phyloP scores from a whole-genome alignment of 2,329 filamentous ascomycete genomes.

The Pyrenochaeta sp. region DNA sequence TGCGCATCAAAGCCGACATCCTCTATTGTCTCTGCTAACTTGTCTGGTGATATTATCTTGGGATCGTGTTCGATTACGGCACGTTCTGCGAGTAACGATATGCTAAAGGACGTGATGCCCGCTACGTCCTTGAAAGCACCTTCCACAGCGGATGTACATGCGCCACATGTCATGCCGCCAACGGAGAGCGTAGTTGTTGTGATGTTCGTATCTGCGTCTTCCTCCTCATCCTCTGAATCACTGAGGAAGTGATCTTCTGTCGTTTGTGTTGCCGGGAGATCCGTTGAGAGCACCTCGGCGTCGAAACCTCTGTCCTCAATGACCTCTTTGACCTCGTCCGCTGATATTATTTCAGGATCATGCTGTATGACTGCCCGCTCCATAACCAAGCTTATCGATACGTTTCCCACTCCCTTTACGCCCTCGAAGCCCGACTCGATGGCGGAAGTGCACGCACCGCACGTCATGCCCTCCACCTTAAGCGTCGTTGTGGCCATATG shows the following conservation, averaged over 20 bases:
- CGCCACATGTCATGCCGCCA: slow-evolving; percentile 90
- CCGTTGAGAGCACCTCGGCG: slow-evolving; percentile 84
- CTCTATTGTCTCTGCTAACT: slow-evolving; percentile 67
- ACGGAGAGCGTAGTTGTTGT: slow-evolving; percentile 76
- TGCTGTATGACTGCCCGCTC: slow-evolving; percentile 95
- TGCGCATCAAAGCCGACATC: slow-evolving; percentile 81
- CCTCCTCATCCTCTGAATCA: slow-evolving; percentile 48
- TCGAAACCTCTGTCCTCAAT: slow-evolving; percentile 95
- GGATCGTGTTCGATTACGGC: slow-evolving; percentile 85
- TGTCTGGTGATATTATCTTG: slow-evolving; percentile 59
- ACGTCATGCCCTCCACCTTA: slow-evolving; percentile 85
- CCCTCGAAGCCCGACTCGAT: slow-evolving; percentile 90
- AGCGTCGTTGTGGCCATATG: slow-evolving; percentile 87
- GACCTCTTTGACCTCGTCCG: slow-evolving; percentile 80
- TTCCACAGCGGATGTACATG: slow-evolving; percentile 87
- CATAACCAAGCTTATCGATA: slow-evolving; percentile 94
- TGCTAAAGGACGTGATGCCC: slow-evolving; percentile 78
- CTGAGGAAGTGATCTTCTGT: slow-evolving; percentile 46
- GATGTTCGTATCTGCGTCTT: slow-evolving; percentile 49
- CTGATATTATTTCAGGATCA: slow-evolving; percentile 75
- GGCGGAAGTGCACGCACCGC: slow-evolving; percentile 94
- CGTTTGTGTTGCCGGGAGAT: slow-evolving; percentile 66
- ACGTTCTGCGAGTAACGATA: slow-evolving; percentile 83
- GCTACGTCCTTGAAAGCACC: slow-evolving; percentile 77
- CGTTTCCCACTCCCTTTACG: slow-evolving; percentile 80